Evolutionary conservation across 352 stramenopile genomes (phyloP).

Genomic region (Aphanomyces stellatus): DNA sequence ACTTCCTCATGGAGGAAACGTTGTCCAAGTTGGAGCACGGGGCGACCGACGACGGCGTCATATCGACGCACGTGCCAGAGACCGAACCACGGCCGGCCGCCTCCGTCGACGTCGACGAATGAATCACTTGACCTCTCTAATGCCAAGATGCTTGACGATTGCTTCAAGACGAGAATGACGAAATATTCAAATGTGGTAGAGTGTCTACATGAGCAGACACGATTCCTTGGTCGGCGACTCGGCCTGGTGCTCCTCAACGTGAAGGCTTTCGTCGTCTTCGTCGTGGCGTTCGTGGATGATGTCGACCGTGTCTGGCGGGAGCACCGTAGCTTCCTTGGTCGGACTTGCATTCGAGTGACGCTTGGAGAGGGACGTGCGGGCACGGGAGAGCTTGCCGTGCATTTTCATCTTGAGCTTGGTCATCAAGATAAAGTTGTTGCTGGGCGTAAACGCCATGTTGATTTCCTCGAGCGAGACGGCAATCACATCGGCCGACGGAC

Average conservation of each 20-base stretch:
- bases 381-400: neutral
- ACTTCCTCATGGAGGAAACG: too few species aligned
- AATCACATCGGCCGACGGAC: slow-evolving; percentile 38
- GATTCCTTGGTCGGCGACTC: neutral
- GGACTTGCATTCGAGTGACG: neutral
- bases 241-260: neutral
- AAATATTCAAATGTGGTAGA: neutral
- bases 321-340: too few species aligned
- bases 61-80: too few species aligned
- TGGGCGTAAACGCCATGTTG: slow-evolving; percentile 58
- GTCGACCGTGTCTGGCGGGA: too few species aligned
- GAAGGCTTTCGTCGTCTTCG: neutral
- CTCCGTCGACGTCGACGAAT: too few species aligned
- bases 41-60: too few species aligned
- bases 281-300: neutral
- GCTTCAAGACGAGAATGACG: too few species aligned
- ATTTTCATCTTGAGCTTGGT: slow-evolving; percentile 45
- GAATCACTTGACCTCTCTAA: too few species aligned
- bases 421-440: slow-evolving; percentile 80
- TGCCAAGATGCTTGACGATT: too few species aligned
- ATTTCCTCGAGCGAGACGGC: slow-evolving; percentile 59
- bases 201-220: neutral
- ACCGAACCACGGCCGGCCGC: too few species aligned
- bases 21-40: too few species aligned
- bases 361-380: neutral